Evolutionary conservation across 331 rosid species (phyloP).

Genomic region (Dryas integrifolia): DNA sequence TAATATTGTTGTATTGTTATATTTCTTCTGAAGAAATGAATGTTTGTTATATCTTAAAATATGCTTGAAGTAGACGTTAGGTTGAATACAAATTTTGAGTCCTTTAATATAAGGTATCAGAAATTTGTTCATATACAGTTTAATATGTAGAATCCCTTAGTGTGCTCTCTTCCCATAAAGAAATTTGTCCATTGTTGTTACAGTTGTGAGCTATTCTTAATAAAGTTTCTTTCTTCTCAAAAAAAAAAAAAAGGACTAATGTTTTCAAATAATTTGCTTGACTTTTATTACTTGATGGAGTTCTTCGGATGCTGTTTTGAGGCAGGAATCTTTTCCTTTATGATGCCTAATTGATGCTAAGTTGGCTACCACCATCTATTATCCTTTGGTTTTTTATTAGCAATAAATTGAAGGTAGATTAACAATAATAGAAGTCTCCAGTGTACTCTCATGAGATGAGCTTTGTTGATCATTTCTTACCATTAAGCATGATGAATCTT

Average conservation of each 20-base stretch:
- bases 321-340: neutral
- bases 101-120: neutral
- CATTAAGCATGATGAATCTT: neutral
- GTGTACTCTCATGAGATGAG: neutral
- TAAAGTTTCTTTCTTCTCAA: no score
- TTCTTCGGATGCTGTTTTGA: neutral
- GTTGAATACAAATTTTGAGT: neutral
- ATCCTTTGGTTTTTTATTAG: neutral
- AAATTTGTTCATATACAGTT: neutral
- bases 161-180: neutral
- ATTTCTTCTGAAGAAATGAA: neutral
- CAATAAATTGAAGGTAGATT: neutral
- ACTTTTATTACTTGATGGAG: neutral
- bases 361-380: slow-evolving; percentile 2
- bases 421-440: neutral
- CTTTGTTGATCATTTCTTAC: neutral
- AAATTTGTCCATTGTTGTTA: no score
- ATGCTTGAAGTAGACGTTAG: neutral
- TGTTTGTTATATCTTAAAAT: no score
- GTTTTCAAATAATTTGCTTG: neutral
- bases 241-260: neutral
- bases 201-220: no score
- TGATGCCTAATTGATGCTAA: neutral
- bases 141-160: neutral
- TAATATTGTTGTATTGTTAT: neutral